Base-by-base conservation (phyloP, 768 basidiomycete species). In the Boletus rufocinnamomeus region DNA sequence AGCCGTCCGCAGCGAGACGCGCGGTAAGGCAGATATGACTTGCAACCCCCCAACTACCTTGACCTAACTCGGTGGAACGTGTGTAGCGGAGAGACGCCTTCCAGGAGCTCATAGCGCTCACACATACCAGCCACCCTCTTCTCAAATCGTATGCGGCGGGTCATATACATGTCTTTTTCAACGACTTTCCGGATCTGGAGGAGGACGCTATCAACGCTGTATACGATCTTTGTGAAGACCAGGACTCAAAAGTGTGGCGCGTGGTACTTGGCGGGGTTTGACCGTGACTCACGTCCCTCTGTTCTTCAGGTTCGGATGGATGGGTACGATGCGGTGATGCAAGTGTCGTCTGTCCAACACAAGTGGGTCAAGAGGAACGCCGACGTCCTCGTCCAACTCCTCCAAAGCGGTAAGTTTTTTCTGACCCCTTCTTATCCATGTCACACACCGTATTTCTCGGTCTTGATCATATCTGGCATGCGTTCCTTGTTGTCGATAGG, bases 141-240 rank as follows among this genome's bases (percentile, higher is more conserved):
- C 70, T 84, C 57, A 88, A 86, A 64, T 79, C 78, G 27, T 74
- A 85, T 34, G 86, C 84, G 0, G 87, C 87, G 0, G 72, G 72
- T 34, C 79, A 84, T 52, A 81, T 90, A 56, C 80, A 76, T 35
- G 62, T 72, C 50, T 85, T 85, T 68, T 84, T 89, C 75, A 81
- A 75, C 61, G 83, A 87, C 70, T 87, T 88, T 63, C 82, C 84
- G 0, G 88, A 88, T 46, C 74, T 86, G n/a, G 85, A 88, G 68
- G 89, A 90, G 63, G 82, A 82, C 23, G 86, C 86, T 7, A 88
- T 90, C 66, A 86, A 90, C 63, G 85, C 86, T n/a, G 80, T 90
- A 14, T 90, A 89, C 64, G 88, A 90, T 72, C 74, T 90, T 0
- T 90, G 88, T 67, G 88, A 90, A 69, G 88, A 90, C 74, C 81